Evolutionary conservation across 345 rosid genomes (phyloP).

Genomic region (Hypericum androsaemum): DNA sequence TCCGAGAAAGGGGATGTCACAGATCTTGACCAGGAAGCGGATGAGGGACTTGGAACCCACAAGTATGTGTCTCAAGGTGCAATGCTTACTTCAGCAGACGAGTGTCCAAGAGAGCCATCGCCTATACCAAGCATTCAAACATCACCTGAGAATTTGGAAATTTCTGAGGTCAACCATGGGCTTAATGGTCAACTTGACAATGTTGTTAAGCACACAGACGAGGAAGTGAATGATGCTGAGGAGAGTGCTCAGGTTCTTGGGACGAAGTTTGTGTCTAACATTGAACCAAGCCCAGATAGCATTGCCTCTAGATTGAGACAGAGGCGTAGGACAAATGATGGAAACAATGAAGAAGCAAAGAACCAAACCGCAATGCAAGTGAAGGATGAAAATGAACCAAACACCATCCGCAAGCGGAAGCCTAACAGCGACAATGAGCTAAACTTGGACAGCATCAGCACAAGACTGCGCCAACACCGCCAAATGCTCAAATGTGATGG

Average conservation of each 20-base stretch:
- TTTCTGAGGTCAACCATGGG: slow-evolving; percentile 3
- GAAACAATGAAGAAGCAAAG: background rate
- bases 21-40: too few relatives aligned
- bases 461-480: slow-evolving; percentile 10
- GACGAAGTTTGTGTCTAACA: slow-evolving; percentile 12
- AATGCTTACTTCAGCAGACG: too few relatives aligned
- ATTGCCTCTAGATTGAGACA: background rate
- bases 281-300: background rate
- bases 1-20: too few relatives aligned
- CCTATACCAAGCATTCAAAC: background rate
- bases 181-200: background rate
- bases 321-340: background rate
- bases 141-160: slow-evolving; percentile 4
- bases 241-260: slow-evolving; percentile 9
- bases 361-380: background rate
- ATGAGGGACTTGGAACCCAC: too few relatives aligned
- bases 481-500: background rate
- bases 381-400: background rate
- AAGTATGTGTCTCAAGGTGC: too few relatives aligned
- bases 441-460: slow-evolving; percentile 14
- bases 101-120: too few relatives aligned
- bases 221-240: slow-evolving; percentile 12
- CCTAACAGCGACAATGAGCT: slow-evolving; percentile 4
- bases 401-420: slow-evolving; percentile 8
- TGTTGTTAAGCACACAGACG: background rate